These are phyloP conservation scores for Erodium texanum DNA, from an alignment of 441 rosid genomes.

Conservation along the genomic window DNA sequence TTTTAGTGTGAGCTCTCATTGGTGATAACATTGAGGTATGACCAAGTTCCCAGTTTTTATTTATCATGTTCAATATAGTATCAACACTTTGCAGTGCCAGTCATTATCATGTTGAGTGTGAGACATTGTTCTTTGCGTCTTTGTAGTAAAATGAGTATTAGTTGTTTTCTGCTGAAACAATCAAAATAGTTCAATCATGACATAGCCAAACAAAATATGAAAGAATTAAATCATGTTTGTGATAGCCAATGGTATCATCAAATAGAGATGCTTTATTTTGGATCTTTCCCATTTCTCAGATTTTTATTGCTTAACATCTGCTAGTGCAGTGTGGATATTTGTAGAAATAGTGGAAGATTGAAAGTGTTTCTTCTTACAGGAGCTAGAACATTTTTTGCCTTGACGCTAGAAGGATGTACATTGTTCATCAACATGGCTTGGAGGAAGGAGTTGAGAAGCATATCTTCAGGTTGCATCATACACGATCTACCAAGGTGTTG, in stretches of 20 bases:
- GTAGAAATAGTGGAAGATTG: too few relatives aligned
- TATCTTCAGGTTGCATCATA: too few relatives aligned
- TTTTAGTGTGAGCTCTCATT: slow-evolving; percentile 11
- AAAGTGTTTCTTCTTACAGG: not conserved
- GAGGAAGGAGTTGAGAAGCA: not conserved
- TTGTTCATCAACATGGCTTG: not conserved
- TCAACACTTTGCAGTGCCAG: too few relatives aligned
- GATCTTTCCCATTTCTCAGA: too few relatives aligned
- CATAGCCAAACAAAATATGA: not conserved
- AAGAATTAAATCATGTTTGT: not conserved
- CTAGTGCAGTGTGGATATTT: too few relatives aligned
- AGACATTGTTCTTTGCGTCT: not conserved
- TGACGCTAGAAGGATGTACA: not conserved
- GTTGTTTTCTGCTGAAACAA: not conserved
- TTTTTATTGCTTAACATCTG: too few relatives aligned
- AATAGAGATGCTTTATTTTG: too few relatives aligned
- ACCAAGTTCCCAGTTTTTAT: too few relatives aligned
- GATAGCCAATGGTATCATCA: not conserved
- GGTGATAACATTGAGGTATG: slow-evolving; percentile 26
- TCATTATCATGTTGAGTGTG: too few relatives aligned
- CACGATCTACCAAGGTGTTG: not conserved
- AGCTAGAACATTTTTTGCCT: not conserved
- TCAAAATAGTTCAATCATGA: not conserved
- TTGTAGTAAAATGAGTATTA: not conserved
- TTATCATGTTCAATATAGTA: too few relatives aligned